phyloP scores from a whole-genome alignment of 257 asterid genomes.

The Plantago elongata region DNA sequence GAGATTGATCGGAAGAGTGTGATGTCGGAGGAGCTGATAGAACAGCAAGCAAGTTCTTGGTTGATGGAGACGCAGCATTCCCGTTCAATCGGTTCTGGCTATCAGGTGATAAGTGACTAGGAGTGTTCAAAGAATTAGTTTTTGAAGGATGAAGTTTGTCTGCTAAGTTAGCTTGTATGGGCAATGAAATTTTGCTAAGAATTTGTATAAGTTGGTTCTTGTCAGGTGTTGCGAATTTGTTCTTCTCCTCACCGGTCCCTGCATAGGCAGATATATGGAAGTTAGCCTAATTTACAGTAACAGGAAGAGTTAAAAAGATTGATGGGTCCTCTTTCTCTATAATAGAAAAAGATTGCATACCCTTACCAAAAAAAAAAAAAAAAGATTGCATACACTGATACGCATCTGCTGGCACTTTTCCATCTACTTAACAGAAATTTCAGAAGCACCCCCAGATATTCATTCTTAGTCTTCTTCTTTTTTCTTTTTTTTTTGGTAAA shows the following conservation, averaged over 20 bases:
- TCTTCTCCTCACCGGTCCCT: constrained; percentile 51
- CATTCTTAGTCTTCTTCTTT: too few relatives aligned
- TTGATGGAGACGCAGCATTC: constrained; percentile 45
- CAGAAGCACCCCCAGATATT: too few relatives aligned
- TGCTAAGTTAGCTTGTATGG: constrained; percentile 48
- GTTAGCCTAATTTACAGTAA: constrained; percentile 13
- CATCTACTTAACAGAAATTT: too few relatives aligned
- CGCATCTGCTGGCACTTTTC: too few relatives aligned
- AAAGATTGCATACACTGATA: too few relatives aligned
- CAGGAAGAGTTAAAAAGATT: too few relatives aligned
- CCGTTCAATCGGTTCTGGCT: constrained; percentile 30
- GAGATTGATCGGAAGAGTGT: constrained; percentile 39
- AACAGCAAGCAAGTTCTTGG: constrained; percentile 68
- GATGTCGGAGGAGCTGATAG: constrained; percentile 47
- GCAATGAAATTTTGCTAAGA: constrained; percentile 57
- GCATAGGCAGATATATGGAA: constrained; percentile 10
- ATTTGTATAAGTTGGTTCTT: constrained; percentile 66
- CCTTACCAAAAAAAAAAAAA: too few relatives aligned
- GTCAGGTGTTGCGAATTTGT: constrained; percentile 33
- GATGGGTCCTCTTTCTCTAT: neutral
- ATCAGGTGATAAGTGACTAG: constrained; percentile 31
- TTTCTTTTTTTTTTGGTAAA: too few relatives aligned
- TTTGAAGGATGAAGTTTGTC: constrained; percentile 32
- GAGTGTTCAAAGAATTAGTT: constrained; percentile 26
- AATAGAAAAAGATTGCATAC: too few relatives aligned